Conservation (phyloP, 1,284 basidiomycete species). For the Leccinum pachyderme region DNA sequence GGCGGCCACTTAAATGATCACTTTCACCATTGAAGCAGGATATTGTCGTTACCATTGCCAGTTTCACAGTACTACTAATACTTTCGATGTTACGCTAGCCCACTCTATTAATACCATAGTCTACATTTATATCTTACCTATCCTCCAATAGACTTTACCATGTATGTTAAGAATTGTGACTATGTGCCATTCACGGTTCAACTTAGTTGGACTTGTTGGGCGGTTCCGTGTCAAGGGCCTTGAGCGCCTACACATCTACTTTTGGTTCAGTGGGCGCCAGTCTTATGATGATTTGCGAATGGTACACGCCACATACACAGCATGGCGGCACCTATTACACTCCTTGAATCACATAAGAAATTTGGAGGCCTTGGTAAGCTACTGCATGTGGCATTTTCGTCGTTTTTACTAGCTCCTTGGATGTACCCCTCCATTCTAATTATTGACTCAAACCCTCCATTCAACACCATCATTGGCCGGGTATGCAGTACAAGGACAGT, state of each 20-base stretch:
- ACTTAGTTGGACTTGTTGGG: background rate
- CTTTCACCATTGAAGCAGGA: background rate
- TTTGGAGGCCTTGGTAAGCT: too few species aligned
- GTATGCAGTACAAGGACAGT: constrained; percentile 7
- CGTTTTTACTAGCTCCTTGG: background rate
- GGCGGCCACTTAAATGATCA: background rate
- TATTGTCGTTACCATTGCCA: background rate
- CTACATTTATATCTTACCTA: background rate
- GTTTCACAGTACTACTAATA: constrained; percentile 4
- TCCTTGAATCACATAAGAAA: too few species aligned
- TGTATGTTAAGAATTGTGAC: background rate
- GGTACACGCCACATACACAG: background rate
- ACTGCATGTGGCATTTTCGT: background rate
- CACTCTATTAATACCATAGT: background rate
- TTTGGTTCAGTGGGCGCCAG: too few species aligned
- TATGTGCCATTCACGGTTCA: background rate
- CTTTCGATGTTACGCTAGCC: background rate
- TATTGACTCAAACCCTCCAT: background rate
- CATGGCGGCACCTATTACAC: constrained; percentile 6
- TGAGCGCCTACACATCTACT: background rate
- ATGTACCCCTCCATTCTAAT: background rate
- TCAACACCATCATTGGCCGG: too few species aligned
- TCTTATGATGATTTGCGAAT: background rate
- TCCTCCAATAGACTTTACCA: background rate
- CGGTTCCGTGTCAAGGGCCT: background rate